Conservation (phyloP, 164 flowering plant species). For the Sextonia rubra region DNA sequence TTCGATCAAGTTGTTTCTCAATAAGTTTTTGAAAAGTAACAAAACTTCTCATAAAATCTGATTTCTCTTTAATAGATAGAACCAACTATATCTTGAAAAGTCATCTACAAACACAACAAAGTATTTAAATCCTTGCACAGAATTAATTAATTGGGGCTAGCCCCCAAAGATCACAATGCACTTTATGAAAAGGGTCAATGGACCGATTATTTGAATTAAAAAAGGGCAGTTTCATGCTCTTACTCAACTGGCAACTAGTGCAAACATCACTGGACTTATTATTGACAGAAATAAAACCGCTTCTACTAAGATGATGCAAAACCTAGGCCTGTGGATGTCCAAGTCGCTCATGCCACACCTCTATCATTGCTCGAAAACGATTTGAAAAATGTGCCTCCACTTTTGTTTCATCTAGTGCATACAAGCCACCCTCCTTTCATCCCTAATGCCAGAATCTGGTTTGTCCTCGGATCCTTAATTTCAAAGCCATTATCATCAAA, state of each 20-base stretch:
- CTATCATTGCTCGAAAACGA: not conserved
- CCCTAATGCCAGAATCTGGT: not conserved
- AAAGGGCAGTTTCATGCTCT: not conserved
- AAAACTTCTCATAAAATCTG: too few species aligned
- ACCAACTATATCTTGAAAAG: too few species aligned
- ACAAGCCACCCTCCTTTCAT: not conserved
- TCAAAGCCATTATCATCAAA: not conserved
- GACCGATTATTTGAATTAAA: not conserved
- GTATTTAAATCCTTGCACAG: not conserved
- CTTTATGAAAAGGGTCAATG: not conserved
- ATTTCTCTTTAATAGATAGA: too few species aligned
- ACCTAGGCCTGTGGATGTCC: not conserved
- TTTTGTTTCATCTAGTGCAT: not conserved
- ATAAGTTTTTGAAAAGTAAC: too few species aligned
- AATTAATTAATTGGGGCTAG: not conserved
- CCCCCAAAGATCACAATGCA: not conserved
- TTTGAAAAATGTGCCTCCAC: not conserved
- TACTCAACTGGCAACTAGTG: not conserved
- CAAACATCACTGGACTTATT: not conserved
- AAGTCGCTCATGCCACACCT: slow-evolving; percentile 1
- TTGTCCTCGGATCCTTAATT: not conserved
- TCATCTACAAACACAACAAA: not conserved
- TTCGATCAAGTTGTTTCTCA: too few species aligned
- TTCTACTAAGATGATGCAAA: not conserved
- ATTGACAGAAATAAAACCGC: not conserved